Evolutionary conservation across 768 basidiomycete species (phyloP).

Genomic region (Suillus spraguei): DNA sequence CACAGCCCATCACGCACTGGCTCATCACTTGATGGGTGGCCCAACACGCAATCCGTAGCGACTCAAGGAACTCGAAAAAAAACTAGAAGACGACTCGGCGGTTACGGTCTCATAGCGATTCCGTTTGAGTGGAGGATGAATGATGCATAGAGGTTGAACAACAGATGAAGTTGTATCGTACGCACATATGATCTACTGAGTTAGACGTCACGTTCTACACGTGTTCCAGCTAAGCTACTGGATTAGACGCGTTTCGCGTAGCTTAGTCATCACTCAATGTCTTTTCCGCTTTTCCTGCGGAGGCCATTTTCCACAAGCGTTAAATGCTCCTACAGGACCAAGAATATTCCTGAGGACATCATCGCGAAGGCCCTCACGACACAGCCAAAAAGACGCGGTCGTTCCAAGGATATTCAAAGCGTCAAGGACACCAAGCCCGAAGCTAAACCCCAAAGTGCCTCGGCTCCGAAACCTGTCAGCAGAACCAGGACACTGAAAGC

Average conservation of each 20-base stretch:
- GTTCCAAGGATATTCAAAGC: background rate
- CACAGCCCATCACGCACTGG: background rate
- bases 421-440: background rate
- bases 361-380: background rate
- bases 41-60: background rate
- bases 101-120: background rate
- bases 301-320: slow-evolving; percentile 23
- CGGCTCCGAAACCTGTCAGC: background rate
- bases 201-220: background rate
- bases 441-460: background rate
- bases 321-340: slow-evolving; percentile 10
- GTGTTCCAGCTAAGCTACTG: background rate
- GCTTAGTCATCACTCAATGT: slow-evolving; percentile 13
- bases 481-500: background rate
- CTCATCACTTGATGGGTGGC: background rate
- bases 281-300: slow-evolving; percentile 14
- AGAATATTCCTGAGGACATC: slow-evolving; percentile 7
- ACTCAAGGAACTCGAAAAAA: background rate
- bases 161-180: background rate
- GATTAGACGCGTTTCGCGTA: background rate
- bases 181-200: background rate
- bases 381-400: background rate
- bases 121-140: background rate
- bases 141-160: background rate
- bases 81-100: background rate